A percentile compares a stretch with the other conserved stretches of the same genome.
These are phyloP conservation scores for Colletotrichum sp. DNA, from an alignment of 2,329 filamentous ascomycete genomes.

Conservation along the genomic window DNA sequence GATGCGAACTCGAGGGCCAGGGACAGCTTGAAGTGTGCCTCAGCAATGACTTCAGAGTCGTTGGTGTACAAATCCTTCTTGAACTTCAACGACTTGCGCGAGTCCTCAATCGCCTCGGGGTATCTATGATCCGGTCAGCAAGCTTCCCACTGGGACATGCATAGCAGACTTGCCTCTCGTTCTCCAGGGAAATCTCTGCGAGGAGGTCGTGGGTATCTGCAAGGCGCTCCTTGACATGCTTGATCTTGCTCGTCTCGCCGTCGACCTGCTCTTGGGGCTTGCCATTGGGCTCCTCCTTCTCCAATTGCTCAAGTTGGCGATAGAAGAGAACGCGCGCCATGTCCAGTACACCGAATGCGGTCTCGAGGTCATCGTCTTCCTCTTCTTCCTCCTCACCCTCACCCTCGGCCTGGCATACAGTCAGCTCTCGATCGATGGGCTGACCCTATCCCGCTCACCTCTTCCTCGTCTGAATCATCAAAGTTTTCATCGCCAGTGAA, in stretches of 20 bases:
- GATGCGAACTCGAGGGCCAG: conserved; percentile 94
- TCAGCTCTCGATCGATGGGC: conserved; percentile 11
- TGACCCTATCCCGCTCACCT: conserved; percentile 43
- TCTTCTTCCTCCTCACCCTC: conserved; percentile 51
- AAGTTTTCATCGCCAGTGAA: conserved; percentile 96
- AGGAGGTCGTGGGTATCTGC: conserved; percentile 94
- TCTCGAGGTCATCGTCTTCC: conserved; percentile 75
- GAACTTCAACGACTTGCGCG: conserved; percentile 76
- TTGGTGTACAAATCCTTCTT: conserved; percentile 80
- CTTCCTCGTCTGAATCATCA: conserved; percentile 80
- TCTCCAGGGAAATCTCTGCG: conserved; percentile 96
- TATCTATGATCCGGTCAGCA: conserved; percentile 57
- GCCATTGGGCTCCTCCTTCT: conserved; percentile 42
- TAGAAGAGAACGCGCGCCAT: conserved; percentile 72
- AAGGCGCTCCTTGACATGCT: conserved; percentile 81
- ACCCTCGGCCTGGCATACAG: conserved; percentile 31
- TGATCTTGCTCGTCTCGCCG: conserved; percentile 44
- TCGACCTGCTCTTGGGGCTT: conserved; percentile 46
- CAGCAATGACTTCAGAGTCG: conserved; percentile 85
- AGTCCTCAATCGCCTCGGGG: conserved; percentile 83
- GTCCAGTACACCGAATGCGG: conserved; percentile 85
- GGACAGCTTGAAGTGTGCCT: conserved; percentile 96
- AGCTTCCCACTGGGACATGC: not conserved
- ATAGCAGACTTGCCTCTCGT: conserved; percentile 67
- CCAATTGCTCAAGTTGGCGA: conserved; percentile 53